phyloP scores from a whole-genome alignment of 2,329 filamentous ascomycete genomes.

The Teratosphaeria zuluensis region DNA sequence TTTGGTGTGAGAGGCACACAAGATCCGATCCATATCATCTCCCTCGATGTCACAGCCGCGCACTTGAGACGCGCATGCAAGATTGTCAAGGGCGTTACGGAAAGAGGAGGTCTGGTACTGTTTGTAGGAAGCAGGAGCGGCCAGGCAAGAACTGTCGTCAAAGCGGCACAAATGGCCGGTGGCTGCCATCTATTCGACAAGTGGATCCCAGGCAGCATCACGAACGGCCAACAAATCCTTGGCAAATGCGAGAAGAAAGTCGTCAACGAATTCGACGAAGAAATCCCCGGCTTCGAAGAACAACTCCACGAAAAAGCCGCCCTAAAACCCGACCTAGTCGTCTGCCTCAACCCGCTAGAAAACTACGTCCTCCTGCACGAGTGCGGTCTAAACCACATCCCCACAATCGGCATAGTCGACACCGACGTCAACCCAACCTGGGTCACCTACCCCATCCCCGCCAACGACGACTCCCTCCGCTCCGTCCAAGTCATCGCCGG shows the following conservation, averaged over 20 bases:
- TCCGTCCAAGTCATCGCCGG: constrained; percentile 73
- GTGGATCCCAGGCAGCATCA: constrained; percentile 87
- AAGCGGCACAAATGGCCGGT: constrained; percentile 65
- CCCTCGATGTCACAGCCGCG: constrained; percentile 76
- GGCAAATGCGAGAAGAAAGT: constrained; percentile 59
- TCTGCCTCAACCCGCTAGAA: constrained; percentile 86
- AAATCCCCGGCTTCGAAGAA: constrained; percentile 53
- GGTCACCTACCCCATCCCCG: constrained; percentile 93
- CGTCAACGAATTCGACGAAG: constrained; percentile 63
- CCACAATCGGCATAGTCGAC: constrained; percentile 90
- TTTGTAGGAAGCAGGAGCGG: constrained; percentile 82
- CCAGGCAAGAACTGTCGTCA: constrained; percentile 71
- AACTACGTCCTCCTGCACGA: constrained; percentile 87
- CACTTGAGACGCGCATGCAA: constrained; percentile 89
- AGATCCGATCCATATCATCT: constrained; percentile 55
- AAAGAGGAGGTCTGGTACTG: constrained; percentile 72
- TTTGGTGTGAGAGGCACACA: constrained; percentile 68
- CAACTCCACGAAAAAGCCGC: constrained; percentile 55
- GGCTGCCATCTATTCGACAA: constrained; percentile 85
- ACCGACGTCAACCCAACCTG: constrained; percentile 86
- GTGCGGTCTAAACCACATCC: constrained; percentile 77
- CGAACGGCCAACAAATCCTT: constrained; percentile 87
- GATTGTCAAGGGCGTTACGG: constrained; percentile 78
- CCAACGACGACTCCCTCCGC: constrained; percentile 91
- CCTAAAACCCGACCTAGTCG: constrained; percentile 77